phyloP scores from a whole-genome alignment of 2,329 filamentous ascomycete genomes.

The Fusarium hainanense region DNA sequence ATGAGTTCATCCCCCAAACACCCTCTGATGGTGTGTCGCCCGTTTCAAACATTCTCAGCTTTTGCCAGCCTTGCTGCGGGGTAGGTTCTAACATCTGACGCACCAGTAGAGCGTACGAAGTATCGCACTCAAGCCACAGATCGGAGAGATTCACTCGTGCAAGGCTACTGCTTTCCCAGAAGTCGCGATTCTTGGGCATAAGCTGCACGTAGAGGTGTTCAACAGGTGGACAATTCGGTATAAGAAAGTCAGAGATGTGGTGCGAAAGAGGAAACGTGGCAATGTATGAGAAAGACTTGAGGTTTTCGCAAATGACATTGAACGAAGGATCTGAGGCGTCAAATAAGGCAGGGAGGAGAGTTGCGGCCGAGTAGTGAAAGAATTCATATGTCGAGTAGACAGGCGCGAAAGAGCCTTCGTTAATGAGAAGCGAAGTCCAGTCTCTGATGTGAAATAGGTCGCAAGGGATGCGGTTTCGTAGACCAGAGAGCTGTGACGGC shows the following conservation, averaged over 20 bases:
- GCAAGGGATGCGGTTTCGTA: constrained; percentile 43
- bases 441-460: constrained; percentile 67
- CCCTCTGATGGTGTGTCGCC: constrained; percentile 60
- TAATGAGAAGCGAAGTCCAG: constrained; percentile 75
- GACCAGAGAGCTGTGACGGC: constrained; percentile 26
- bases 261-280: constrained; percentile 74
- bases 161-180: constrained; percentile 52
- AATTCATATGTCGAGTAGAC: constrained; percentile 79
- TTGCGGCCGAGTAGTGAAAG: constrained; percentile 72
- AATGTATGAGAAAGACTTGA: constrained; percentile 67
- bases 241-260: constrained; percentile 64
- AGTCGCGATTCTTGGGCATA: constrained; percentile 52
- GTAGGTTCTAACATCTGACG: constrained; percentile 51
- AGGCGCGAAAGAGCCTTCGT: constrained; percentile 79
- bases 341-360: constrained; percentile 66
- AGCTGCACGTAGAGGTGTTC: constrained; percentile 66
- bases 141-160: constrained; percentile 56
- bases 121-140: constrained; percentile 66
- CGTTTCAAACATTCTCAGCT: constrained; percentile 61
- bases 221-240: constrained; percentile 61
- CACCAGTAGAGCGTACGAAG: constrained; percentile 61
- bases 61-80: constrained; percentile 50
- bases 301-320: constrained; percentile 50
- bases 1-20: constrained; percentile 59
- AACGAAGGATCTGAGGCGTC: constrained; percentile 55